Conservation (phyloP, 2,329 filamentous ascomycete species). For the Mariannaea elegans region DNA sequence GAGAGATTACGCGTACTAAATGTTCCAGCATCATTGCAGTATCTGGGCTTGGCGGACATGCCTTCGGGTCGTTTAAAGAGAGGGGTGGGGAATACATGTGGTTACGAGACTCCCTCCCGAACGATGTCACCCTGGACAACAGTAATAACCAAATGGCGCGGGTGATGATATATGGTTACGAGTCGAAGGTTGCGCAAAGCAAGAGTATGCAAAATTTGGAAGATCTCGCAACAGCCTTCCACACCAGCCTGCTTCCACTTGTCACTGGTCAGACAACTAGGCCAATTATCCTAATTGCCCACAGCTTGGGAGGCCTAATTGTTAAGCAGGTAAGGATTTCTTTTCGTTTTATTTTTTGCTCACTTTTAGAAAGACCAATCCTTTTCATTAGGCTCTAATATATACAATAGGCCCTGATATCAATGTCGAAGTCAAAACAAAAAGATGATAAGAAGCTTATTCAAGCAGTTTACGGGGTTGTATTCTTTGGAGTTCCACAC, state of each 20-base stretch:
- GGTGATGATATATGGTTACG: slow-evolving; percentile 42
- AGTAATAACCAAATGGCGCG: slow-evolving; percentile 17
- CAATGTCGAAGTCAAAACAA: slow-evolving; percentile 4
- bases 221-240: slow-evolving; percentile 15
- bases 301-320: background rate
- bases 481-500: slow-evolving; percentile 25
- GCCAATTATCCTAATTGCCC: background rate
- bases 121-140: slow-evolving; percentile 22
- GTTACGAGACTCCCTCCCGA: slow-evolving; percentile 40
- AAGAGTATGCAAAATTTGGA: slow-evolving; percentile 23
- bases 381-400: too few species aligned
- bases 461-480: slow-evolving; percentile 9
- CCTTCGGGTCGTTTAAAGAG: slow-evolving; percentile 44
- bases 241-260: background rate
- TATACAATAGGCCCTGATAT: slow-evolving; percentile 2
- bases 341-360: background rate
- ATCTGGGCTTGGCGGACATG: slow-evolving; percentile 37
- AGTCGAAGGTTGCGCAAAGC: slow-evolving; percentile 11
- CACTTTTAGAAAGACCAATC: too few species aligned
- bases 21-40: slow-evolving; percentile 17
- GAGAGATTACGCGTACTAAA: background rate
- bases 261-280: too few species aligned
- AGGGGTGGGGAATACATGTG: slow-evolving; percentile 39
- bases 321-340: background rate
- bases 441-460: background rate